Evolutionary conservation across 192 early-diverging fungal species (phyloP).

Genomic region (Entomortierella parvispora): DNA sequence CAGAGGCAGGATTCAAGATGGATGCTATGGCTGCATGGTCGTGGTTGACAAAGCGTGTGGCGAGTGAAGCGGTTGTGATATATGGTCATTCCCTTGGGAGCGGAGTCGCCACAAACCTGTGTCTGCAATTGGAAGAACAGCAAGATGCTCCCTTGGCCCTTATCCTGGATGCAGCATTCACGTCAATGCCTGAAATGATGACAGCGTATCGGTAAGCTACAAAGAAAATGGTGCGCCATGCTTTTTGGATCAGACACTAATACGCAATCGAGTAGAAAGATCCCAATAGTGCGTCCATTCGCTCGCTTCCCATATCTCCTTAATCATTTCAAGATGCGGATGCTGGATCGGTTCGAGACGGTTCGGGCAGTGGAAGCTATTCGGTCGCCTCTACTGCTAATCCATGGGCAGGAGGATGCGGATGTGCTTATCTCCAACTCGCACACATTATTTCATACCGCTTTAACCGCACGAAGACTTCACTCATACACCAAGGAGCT

Average conservation of each 20-base stretch:
- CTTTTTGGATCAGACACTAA: too few relatives aligned
- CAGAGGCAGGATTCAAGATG: conserved; percentile 36
- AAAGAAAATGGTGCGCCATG: too few relatives aligned
- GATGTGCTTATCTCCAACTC: conserved; percentile 50
- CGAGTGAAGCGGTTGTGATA: conserved; percentile 33
- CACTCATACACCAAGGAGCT: conserved; percentile 32
- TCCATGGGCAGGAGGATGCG: conserved; percentile 48
- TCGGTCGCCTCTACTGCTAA: conserved; percentile 35
- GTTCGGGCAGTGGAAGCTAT: conserved; percentile 41
- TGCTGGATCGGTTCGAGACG: conserved; percentile 50
- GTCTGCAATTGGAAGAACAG: conserved; percentile 40
- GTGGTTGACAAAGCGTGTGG: conserved; percentile 37
- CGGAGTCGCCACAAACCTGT: conserved; percentile 45
- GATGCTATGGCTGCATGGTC: conserved; percentile 43
- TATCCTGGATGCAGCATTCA: conserved; percentile 48
- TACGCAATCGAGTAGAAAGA: too few relatives aligned
- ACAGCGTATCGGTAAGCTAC: too few relatives aligned
- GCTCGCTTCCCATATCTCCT: conserved; percentile 35
- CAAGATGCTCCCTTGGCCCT: conserved; percentile 27
- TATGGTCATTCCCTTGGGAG: conserved; percentile 54
- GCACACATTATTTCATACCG: conserved; percentile 38
- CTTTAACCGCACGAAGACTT: conserved; percentile 29
- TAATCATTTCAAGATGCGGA: conserved; percentile 39
- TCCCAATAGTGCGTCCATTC: conserved; percentile 52
- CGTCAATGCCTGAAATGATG: conserved; percentile 54